These are phyloP conservation scores for Erodium moschatum DNA, from an alignment of 441 rosid genomes.

Conservation along the genomic window DNA sequence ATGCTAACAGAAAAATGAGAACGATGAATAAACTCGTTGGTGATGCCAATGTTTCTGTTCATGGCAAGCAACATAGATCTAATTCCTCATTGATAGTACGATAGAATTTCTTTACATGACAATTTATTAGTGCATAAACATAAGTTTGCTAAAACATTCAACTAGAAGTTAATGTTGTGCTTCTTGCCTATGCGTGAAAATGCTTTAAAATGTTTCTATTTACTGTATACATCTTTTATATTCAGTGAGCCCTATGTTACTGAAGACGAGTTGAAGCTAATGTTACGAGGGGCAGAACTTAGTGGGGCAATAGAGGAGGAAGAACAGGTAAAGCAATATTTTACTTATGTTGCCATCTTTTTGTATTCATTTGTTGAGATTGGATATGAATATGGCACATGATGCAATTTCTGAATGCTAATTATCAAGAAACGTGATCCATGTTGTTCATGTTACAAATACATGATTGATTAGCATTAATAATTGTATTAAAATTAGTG, in stretches of 20 bases:
- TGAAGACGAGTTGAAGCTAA: constrained; percentile 90
- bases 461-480: background rate
- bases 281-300: constrained; percentile 93
- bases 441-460: background rate
- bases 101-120: background rate
- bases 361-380: constrained; percentile 3
- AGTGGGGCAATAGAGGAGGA: constrained; percentile 99
- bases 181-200: background rate
- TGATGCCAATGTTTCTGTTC: background rate
- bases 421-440: background rate
- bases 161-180: background rate
- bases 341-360: constrained; percentile 14
- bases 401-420: background rate
- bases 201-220: constrained; percentile 6
- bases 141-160: background rate
- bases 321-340: constrained; percentile 58
- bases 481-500: background rate
- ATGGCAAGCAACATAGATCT: background rate
- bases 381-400: background rate
- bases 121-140: background rate
- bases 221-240: background rate
- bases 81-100: background rate
- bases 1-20: too few species aligned
- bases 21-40: too few species aligned
- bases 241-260: constrained; percentile 91